Base-by-base conservation (phyloP, 768 basidiomycete genomes). In the Boletus pseudopeckii region DNA sequence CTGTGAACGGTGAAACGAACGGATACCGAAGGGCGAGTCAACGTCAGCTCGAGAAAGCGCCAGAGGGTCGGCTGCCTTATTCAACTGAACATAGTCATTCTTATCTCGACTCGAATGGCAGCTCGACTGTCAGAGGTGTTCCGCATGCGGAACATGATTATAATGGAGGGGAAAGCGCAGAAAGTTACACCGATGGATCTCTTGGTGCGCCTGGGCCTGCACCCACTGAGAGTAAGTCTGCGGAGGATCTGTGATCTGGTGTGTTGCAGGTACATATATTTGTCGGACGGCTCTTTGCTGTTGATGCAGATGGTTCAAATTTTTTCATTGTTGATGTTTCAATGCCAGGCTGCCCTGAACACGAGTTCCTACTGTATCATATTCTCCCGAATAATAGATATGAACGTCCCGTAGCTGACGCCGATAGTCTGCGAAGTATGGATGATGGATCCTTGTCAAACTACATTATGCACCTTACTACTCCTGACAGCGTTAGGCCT, bases 41-140 rank as follows among this genome's bases (percentile, higher is more conserved):
- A 60, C 80, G 88, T 43, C 84, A 81, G 63, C 78, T 82, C 70
- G 89, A 88, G 66, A 88, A 89, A 71, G 85, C 87, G 10, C 85
- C 87, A 0, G 86, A 84, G 63, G 81, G 80, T 7, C 75, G 77
- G 18, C 40, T 57, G 10, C 77, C 76, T 11, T 77, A 71, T 53
- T 34, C 50, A 7, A 20, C 17, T 37, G 52, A 45, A 26, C 49
- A 22, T 5, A 24, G 20, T 38, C 52, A 30, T 28, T 47, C 50
- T 5, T 49, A 57, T 30, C 18, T 40, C 13, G 18, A 20, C 17
- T 54, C 53, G 44, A 64, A 60, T 43, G 53, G 54, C 8, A 30
- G 4, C 20, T 45, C 56, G 40, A 59, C 62, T 22, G 26, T 28
- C 18, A 55, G 45, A 45, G 59, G 59, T 0, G 17, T 42, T 53